These are phyloP conservation scores for Cinchona pubescens DNA, from an alignment of 257 asterid species.

Conservation along the genomic window DNA sequence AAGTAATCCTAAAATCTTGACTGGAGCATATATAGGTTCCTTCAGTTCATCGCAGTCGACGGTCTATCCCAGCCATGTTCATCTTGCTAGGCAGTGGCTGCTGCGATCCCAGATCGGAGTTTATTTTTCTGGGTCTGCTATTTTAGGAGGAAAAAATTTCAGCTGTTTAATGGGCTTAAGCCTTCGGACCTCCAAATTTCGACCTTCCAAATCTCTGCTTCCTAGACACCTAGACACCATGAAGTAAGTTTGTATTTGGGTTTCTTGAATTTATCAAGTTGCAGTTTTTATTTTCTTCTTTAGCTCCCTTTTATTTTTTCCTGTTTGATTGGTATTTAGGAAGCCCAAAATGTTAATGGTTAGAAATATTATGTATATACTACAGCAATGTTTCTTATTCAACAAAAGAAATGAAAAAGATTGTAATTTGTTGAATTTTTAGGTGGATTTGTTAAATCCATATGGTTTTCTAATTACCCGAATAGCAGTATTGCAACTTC, in stretches of 20 bases:
- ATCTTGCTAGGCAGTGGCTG: background rate
- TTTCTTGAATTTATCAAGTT: background rate
- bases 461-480: background rate
- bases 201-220: conserved; percentile 36
- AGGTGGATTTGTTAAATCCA: background rate
- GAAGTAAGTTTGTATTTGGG: conserved; percentile 43
- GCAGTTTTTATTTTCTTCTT: background rate
- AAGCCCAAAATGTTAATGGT: background rate
- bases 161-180: conserved; percentile 35
- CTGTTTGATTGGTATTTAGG: background rate
- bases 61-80: too few relatives aligned
- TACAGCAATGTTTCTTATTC: background rate
- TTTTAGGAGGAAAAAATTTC: background rate
- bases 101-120: conserved; percentile 22
- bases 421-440: background rate
- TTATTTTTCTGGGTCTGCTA: background rate
- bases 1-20: too few relatives aligned
- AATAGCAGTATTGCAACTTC: background rate
- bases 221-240: conserved; percentile 38
- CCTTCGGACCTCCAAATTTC: conserved; percentile 32
- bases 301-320: background rate
- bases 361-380: background rate
- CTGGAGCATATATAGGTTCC: too few relatives aligned
- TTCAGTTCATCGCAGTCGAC: too few relatives aligned
- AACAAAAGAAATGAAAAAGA: background rate